Base-by-base conservation (phyloP, 306 rosid species). In the Spatholobus suberectus region DNA sequence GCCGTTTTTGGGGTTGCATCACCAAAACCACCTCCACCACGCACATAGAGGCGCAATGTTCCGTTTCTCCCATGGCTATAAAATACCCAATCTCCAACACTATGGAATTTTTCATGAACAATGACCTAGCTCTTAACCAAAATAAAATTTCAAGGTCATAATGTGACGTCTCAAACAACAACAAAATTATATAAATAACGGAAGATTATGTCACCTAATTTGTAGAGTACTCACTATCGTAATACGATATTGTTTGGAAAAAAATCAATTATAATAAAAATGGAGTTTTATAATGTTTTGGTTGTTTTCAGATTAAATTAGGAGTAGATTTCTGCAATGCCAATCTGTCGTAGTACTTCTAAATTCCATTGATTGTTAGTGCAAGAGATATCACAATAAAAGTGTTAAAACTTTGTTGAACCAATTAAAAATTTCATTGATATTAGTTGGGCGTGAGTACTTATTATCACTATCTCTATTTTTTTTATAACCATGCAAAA, bases 1-100 rank as follows among this genome's bases (percentile, higher is more conserved):
- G n/a, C n/a, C n/a, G n/a, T n/a, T n/a, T n/a, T n/a, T n/a, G 63
- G 49, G 72, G 46, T 61, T 62, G 34, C 58, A 77, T 62, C 37
- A 46, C 65, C 51, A 27, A 62, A 29, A 29, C 1, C 3, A 29
- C 32, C 32, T 29, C 32, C 32, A 29, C 32, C 32, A 29, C 32
- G 3, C 32, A 29, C 32, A 29, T 29, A 1, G 32, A 29, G 32
- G 32, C 32, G 32, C 46, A 15, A 18, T 23, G n/a, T n/a, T n/a
- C n/a, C n/a, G 55, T 49, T 37, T 55, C 8, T 55, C 65, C 23
- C 12, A 18, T 47, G 37, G 23, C 63, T 34, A 63, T 26, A 46
- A n/a, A n/a, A n/a, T n/a, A n/a, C n/a, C n/a, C n/a, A n/a, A n/a
- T n/a, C n/a, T n/a, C n/a, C n/a, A n/a, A n/a, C n/a, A 24, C 9